These are phyloP conservation scores for Cylindrodendrum hubeiense DNA, from an alignment of 2,329 filamentous ascomycete species.

Conservation along the genomic window DNA sequence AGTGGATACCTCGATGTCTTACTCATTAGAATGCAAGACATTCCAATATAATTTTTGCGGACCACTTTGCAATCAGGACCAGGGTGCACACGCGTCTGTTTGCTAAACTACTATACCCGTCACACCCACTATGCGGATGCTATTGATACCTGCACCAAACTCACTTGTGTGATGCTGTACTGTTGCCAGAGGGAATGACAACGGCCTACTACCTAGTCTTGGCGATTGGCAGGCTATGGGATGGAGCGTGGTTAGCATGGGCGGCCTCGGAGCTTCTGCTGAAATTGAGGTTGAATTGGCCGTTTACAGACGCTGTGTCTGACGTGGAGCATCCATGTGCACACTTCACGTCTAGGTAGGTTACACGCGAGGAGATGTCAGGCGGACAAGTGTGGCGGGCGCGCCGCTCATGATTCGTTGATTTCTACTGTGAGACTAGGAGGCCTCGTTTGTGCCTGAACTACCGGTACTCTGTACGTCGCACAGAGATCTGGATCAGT, in stretches of 20 bases:
- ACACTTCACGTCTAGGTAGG: not conserved
- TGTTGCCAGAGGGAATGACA: not conserved
- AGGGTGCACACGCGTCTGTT: not conserved
- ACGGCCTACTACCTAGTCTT: not conserved
- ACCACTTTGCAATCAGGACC: not conserved
- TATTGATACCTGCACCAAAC: not conserved
- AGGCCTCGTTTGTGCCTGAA: constrained; percentile 10
- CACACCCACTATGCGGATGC: not conserved
- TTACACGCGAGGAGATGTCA: not conserved
- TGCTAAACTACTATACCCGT: not conserved
- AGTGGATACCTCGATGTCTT: not conserved
- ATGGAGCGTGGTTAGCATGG: not conserved
- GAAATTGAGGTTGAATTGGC: not conserved
- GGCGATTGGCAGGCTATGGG: not conserved
- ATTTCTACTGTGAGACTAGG: not conserved
- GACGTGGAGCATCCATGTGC: not conserved
- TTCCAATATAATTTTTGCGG: not conserved
- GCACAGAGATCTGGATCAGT: not conserved
- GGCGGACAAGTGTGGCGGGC: not conserved
- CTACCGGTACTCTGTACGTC: not conserved
- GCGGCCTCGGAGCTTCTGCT: not conserved
- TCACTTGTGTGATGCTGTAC: not conserved
- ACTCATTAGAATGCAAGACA: not conserved
- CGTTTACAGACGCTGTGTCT: not conserved
- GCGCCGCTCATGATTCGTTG: not conserved